These are phyloP conservation scores for Hyaloperonospora brassicae DNA, from an alignment of 352 stramenopile species.

Conservation along the genomic window DNA sequence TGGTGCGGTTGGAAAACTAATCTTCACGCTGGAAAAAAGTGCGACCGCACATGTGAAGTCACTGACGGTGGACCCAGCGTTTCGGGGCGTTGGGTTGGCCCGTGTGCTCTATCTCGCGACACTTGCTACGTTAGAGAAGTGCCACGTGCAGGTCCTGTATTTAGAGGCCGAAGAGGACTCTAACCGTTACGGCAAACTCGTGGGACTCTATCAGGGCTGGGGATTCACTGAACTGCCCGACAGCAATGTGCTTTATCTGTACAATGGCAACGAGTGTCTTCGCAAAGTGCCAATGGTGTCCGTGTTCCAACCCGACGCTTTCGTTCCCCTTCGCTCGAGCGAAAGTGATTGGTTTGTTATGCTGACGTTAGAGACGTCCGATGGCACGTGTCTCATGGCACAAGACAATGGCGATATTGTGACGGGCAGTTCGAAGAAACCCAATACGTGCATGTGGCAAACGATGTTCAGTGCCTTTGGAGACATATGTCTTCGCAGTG, in stretches of 20 bases:
- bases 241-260: constrained; percentile 71
- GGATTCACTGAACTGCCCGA: constrained; percentile 45
- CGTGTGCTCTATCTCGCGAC: constrained; percentile 74
- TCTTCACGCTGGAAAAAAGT: constrained; percentile 68
- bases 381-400: constrained; percentile 64
- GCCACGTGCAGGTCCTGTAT: constrained; percentile 38
- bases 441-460: constrained; percentile 59
- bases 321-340: constrained; percentile 41
- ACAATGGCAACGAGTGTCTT: constrained; percentile 79
- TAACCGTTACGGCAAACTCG: constrained; percentile 49
- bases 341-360: constrained; percentile 69
- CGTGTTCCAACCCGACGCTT: constrained; percentile 31
- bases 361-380: constrained; percentile 51
- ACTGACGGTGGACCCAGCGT: constrained; percentile 59
- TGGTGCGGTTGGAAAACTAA: constrained; percentile 66
- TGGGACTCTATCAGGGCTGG: constrained; percentile 66
- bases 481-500: constrained; percentile 65
- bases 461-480: constrained; percentile 47
- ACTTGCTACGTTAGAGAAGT: constrained; percentile 52
- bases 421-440: constrained; percentile 16
- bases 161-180: constrained; percentile 66
- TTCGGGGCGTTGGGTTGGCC: constrained; percentile 56
- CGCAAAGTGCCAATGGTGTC: constrained; percentile 79
- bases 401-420: constrained; percentile 55
- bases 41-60: constrained; percentile 66